Conservation (phyloP, 106 monocot genomes). For the Cymbidium sinense region DNA sequence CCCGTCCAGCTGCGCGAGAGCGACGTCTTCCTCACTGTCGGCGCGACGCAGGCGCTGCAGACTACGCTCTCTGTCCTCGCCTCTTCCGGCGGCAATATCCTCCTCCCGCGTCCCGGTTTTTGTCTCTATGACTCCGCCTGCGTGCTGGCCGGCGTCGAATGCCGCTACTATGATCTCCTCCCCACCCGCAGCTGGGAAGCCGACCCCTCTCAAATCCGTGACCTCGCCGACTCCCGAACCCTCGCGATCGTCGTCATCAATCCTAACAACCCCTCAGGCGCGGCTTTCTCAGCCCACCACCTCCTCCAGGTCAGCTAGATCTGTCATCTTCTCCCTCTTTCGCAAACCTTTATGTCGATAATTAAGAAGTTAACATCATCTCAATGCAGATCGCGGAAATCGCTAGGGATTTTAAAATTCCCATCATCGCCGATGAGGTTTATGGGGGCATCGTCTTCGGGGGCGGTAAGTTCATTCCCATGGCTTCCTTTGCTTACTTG, state of each 20-base stretch:
- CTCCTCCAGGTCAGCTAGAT: constrained; percentile 42
- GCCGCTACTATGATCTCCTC: constrained; percentile 73
- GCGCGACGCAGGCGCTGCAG: constrained; percentile 78
- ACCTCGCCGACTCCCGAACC: constrained; percentile 47
- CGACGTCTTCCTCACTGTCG: constrained; percentile 75
- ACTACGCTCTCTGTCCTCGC: constrained; percentile 44
- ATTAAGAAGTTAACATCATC: background rate
- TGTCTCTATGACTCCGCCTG: constrained; percentile 72
- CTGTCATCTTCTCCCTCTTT: background rate
- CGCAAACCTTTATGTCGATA: background rate
- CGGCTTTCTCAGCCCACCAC: constrained; percentile 56
- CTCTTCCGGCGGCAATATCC: constrained; percentile 53
- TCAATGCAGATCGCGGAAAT: constrained; percentile 68
- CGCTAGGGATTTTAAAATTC: constrained; percentile 58
- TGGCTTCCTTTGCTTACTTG: constrained; percentile 54
- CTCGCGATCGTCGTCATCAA: constrained; percentile 71
- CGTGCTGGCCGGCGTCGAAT: constrained; percentile 47
- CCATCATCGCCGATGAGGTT: constrained; percentile 84
- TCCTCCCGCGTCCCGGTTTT: constrained; percentile 86
- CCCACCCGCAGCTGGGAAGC: constrained; percentile 54
- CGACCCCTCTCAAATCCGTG: constrained; percentile 39
- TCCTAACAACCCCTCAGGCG: constrained; percentile 91
- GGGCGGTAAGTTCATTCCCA: constrained; percentile 54
- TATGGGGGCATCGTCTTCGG: constrained; percentile 80
- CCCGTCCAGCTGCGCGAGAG: constrained; percentile 20